A percentile compares a stretch with the other conserved stretches of the same genome.
phyloP scores from a whole-genome alignment of 2,329 filamentous ascomycete genomes.

The Colletotrichum nymphaeae region DNA sequence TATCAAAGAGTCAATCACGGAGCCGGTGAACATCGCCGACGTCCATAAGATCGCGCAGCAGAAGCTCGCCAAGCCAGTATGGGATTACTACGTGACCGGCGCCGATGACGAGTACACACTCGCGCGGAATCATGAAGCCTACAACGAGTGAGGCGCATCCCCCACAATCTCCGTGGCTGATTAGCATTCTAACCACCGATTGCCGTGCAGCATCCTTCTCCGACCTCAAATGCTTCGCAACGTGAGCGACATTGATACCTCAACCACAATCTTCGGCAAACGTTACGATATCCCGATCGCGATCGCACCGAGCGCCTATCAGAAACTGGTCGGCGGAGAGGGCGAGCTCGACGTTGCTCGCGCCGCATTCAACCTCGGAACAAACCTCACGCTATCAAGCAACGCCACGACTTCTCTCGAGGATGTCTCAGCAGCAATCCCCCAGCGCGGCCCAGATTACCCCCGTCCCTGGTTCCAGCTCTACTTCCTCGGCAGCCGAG shows the following conservation, averaged over 20 bases:
- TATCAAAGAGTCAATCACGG: not conserved
- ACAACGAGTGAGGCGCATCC: conserved; percentile 31
- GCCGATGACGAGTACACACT: conserved; percentile 39
- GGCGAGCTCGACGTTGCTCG: conserved; percentile 44
- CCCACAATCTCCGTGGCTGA: not conserved
- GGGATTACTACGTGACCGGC: conserved; percentile 40
- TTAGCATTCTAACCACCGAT: not conserved
- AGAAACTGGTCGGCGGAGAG: conserved; percentile 41
- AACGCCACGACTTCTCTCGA: conserved; percentile 43
- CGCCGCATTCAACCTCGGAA: conserved; percentile 38
- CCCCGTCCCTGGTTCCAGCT: conserved; percentile 41
- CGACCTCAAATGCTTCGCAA: conserved; percentile 36
- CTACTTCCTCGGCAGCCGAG: conserved; percentile 38
- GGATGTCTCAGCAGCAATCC: conserved; percentile 39
- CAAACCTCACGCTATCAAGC: conserved; percentile 43
- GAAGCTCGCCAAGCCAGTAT: conserved; percentile 32
- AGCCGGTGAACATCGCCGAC: conserved; percentile 36
- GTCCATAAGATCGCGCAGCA: conserved; percentile 17
- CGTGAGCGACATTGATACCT: conserved; percentile 38
- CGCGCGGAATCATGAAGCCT: conserved; percentile 35
- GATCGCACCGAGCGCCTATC: conserved; percentile 44
- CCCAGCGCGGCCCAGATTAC: conserved; percentile 22
- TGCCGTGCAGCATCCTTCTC: conserved; percentile 13
- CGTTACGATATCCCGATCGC: conserved; percentile 41
- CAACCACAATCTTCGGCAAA: conserved; percentile 31